Evolutionary conservation across 345 rosid species (phyloP).

Genomic region (Barbarea vulgaris): DNA sequence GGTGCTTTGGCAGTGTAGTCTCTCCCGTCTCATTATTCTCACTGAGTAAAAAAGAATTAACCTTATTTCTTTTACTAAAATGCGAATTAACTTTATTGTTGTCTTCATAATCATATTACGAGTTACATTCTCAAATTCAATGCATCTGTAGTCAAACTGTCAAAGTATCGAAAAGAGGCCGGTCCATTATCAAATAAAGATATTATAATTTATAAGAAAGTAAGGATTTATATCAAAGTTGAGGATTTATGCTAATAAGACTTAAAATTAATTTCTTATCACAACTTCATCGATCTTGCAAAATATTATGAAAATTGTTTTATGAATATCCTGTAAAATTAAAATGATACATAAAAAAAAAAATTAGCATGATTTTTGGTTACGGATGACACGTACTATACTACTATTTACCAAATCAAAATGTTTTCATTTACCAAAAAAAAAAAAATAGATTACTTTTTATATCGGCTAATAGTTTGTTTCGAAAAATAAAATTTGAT

Average conservation of each 20-base stretch:
- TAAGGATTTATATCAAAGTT: background rate
- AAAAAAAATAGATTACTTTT: background rate
- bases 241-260: background rate
- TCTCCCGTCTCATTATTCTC: background rate
- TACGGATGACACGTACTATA: slow-evolving; percentile 11
- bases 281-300: background rate
- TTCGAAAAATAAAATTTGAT: background rate
- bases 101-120: background rate
- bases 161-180: background rate
- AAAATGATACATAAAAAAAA: background rate
- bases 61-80: no score
- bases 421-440: background rate
- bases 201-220: background rate
- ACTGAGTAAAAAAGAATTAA: background rate
- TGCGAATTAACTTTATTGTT: background rate
- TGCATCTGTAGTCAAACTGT: background rate
- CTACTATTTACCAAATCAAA: background rate
- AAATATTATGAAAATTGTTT: background rate
- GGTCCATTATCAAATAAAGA: background rate
- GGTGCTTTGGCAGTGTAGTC: background rate
- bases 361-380: background rate
- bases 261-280: background rate
- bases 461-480: background rate
- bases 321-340: background rate
- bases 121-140: background rate